Base-by-base conservation (phyloP, 106 monocot species). In the Posidonia australis region DNA sequence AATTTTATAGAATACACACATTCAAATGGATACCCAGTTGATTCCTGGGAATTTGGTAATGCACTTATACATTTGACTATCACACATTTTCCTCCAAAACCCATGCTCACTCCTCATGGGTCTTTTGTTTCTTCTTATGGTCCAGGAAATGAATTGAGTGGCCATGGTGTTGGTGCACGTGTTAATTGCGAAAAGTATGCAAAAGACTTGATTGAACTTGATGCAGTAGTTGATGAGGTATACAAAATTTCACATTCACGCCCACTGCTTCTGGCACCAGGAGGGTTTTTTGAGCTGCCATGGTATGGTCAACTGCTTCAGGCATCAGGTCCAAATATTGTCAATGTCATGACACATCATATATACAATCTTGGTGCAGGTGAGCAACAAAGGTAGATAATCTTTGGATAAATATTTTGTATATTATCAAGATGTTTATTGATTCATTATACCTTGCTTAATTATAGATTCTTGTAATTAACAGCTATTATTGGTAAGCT, bases 31-130 rank as follows among this genome's bases (percentile, higher is more conserved):
- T 91, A 98, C 62, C 81, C 53, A 65, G 77, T 98, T 25, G 85
- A 88, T 73, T 88, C 98, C 13, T 98, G 98, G 98, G 98, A 91
- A 80, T 88, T 85, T 69, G 98, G 98, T 91, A 87, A 64, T 64
- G 51, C 51, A 46, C 55, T 5, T 51, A 29, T 28, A 1, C 44
- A 54, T 27, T 44, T 14, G 5, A 41, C 23, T 54, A 14, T 1
- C 13, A 43, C 36, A 4, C 36, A 36, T 36, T 36, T 58, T 44
- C 5, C 18, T 21, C 24, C n/a, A n/a, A n/a, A 19, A 26, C 5
- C 11, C 26, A 46, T 12, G 12, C 20, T 29, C 22, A n/a, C 4
- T 4, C 6, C 20, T 24, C 10, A 30, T 61, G 46, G 31, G 46
- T 45, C 21, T 48, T 28, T 10, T 46, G 13, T 62, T 47, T 26